These are phyloP conservation scores for Ascochyta rabiei DNA, from an alignment of 2,329 filamentous ascomycete species.

Conservation along the genomic window DNA sequence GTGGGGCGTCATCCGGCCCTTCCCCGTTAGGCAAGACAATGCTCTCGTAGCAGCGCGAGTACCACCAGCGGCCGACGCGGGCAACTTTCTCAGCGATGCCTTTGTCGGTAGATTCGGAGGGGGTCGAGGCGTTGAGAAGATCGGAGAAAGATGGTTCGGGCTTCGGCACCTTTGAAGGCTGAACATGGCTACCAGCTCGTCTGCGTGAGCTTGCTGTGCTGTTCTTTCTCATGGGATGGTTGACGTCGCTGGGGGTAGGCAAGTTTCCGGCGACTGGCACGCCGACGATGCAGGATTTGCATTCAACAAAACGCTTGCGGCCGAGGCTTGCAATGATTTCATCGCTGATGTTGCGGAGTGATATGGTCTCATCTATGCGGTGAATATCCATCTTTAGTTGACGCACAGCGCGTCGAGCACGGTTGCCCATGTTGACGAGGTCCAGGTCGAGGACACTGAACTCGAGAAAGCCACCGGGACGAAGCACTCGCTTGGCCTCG, in stretches of 20 bases:
- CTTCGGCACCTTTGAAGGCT: constrained; percentile 29
- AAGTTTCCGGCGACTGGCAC: constrained; percentile 70
- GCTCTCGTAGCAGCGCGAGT: constrained; percentile 87
- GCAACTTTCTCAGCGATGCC: constrained; percentile 92
- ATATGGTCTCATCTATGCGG: constrained; percentile 63
- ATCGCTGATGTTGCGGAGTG: constrained; percentile 61
- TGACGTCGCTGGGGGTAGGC: constrained; percentile 33
- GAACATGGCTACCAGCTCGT: constrained; percentile 15
- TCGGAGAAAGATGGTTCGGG: constrained; percentile 47
- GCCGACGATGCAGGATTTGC: constrained; percentile 78
- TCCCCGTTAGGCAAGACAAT: constrained; percentile 54
- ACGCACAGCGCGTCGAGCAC: constrained; percentile 70
- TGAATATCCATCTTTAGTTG: constrained; percentile 74
- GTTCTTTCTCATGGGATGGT: constrained; percentile 32
- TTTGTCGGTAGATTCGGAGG: constrained; percentile 66
- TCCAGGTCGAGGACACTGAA: constrained; percentile 79
- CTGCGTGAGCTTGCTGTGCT: constrained; percentile 35
- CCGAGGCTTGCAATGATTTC: constrained; percentile 70
- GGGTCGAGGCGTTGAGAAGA: constrained; percentile 39
- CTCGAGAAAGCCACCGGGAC: constrained; percentile 80
- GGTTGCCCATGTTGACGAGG: constrained; percentile 80
- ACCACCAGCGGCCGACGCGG: constrained; percentile 95
- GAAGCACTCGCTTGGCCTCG: constrained; percentile 77
- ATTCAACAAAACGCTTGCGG: constrained; percentile 70
- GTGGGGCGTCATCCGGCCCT: constrained; percentile 42